Percentiles rank a stretch among this genome's conserved stretches.
These are phyloP conservation scores for Phanerochaete carnosa DNA, from an alignment of 768 basidiomycete genomes.

Conservation along the genomic window DNA sequence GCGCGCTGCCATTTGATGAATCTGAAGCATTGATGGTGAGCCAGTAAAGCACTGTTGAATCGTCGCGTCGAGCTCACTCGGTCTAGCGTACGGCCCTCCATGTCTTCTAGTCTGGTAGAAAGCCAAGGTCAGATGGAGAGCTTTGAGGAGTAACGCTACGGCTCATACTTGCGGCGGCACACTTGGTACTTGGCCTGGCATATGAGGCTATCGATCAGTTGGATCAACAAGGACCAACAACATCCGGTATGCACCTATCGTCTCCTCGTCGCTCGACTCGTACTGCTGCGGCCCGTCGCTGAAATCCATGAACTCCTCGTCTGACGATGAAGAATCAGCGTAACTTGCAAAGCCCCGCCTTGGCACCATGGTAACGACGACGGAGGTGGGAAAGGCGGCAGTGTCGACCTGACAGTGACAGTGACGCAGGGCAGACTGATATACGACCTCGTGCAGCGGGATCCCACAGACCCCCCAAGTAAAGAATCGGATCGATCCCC, in stretches of 20 bases:
- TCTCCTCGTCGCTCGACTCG: neutral
- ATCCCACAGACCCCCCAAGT: neutral
- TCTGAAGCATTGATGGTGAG: neutral
- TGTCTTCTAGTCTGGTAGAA: neutral
- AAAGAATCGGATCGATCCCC: neutral
- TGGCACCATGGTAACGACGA: neutral
- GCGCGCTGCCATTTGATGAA: neutral
- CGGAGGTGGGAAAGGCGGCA: neutral
- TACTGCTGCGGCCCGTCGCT: neutral
- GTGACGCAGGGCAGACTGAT: neutral
- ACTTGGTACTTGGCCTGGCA: neutral
- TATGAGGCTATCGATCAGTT: neutral
- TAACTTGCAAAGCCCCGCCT: neutral
- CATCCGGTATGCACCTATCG: neutral
- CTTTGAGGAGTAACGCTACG: neutral
- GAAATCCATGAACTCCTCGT: neutral
- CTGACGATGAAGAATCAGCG: neutral
- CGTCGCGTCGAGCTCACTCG: neutral
- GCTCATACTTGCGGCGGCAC: neutral
- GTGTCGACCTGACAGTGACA: neutral
- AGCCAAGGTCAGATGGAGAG: neutral
- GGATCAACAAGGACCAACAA: neutral
- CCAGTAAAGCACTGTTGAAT: neutral
- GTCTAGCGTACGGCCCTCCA: neutral
- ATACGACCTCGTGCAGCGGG: neutral